phyloP scores from a whole-genome alignment of 495 filamentous ascomycete species.

The Evernia prunastri region DNA sequence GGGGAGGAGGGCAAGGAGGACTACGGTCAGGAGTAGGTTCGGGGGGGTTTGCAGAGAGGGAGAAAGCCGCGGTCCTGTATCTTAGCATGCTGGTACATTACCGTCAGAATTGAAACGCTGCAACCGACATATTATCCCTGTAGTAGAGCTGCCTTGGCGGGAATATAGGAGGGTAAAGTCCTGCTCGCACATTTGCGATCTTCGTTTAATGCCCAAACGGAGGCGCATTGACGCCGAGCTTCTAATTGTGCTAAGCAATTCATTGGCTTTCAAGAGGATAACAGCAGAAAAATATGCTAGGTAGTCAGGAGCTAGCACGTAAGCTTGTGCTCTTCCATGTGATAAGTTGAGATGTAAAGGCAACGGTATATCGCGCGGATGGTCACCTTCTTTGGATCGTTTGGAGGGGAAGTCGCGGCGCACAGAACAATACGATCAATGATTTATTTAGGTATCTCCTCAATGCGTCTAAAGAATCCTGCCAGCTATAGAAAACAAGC shows the following conservation, averaged over 20 bases:
- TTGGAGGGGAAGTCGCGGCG: too few species aligned
- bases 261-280: background rate
- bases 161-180: background rate
- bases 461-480: conserved; percentile 20
- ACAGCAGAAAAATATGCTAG: background rate
- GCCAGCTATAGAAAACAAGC: background rate
- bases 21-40: conserved; percentile 32
- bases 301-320: background rate
- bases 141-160: background rate
- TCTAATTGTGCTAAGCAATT: too few species aligned
- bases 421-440: conserved; percentile 15
- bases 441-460: conserved; percentile 32
- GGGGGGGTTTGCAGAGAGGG: conserved; percentile 21
- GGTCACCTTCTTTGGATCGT: background rate
- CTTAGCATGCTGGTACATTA: conserved; percentile 4
- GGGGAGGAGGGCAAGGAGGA: conserved; percentile 32
- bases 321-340: background rate
- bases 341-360: background rate
- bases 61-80: conserved; percentile 1
- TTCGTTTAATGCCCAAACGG: background rate
- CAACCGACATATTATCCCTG: background rate
- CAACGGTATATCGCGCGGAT: background rate
- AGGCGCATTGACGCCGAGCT: background rate
- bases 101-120: background rate
- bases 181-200: background rate